phyloP scores from a whole-genome alignment of 2,329 filamentous ascomycete species.

The Sclerotinia glacialis region DNA sequence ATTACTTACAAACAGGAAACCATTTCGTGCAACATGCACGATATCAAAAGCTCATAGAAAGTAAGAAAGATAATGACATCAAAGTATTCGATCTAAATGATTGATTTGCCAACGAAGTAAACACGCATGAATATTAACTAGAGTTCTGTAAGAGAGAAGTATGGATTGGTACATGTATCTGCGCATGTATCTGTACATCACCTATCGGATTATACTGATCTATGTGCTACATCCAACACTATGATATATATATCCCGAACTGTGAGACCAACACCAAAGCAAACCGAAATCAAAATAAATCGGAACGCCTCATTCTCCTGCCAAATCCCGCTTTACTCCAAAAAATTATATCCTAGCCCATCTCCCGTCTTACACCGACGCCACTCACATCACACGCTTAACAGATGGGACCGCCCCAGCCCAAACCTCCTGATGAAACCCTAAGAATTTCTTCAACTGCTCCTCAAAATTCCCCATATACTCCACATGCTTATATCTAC shows the following conservation, averaged over 20 bases:
- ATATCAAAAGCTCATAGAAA: too few species aligned
- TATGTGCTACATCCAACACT: not conserved
- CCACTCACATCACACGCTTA: not conserved
- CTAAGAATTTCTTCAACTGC: slow-evolving; percentile 10
- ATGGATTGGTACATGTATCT: not conserved
- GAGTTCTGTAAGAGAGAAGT: not conserved
- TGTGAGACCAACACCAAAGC: too few species aligned
- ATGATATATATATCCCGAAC: not conserved
- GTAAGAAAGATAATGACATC: too few species aligned
- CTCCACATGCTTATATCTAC: slow-evolving; percentile 12
- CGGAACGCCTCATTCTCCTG: not conserved
- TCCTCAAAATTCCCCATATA: slow-evolving; percentile 20
- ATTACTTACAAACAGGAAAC: too few species aligned
- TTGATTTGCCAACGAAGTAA: not conserved
- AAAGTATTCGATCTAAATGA: too few species aligned
- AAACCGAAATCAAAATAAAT: not conserved
- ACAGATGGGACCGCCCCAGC: not conserved
- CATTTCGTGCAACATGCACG: too few species aligned
- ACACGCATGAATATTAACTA: too few species aligned
- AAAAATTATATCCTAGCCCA: not conserved
- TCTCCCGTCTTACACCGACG: too few species aligned
- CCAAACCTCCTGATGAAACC: slow-evolving; percentile 11
- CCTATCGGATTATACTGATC: not conserved
- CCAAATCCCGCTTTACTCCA: not conserved
- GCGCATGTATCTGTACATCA: not conserved